Conservation (phyloP, 129 eudicot species). For the Lactuca saligna region DNA sequence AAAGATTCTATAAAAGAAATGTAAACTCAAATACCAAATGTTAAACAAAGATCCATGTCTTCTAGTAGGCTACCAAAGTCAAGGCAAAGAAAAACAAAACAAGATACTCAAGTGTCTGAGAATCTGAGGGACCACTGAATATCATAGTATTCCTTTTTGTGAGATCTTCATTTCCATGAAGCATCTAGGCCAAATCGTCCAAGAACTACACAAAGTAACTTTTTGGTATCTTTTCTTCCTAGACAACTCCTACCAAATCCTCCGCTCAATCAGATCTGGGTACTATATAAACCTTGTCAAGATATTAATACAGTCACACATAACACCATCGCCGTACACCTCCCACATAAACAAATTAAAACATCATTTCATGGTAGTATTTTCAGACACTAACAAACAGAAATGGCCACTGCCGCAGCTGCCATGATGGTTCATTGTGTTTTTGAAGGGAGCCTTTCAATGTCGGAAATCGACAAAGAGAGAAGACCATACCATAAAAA, state of each 20-base stretch:
- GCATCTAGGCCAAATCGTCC: background rate
- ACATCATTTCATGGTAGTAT: background rate
- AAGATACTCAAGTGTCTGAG: background rate
- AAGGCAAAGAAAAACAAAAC: background rate
- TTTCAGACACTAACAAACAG: background rate
- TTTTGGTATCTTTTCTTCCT: constrained; percentile 10
- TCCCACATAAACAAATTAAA: background rate
- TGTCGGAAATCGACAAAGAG: constrained; percentile 25
- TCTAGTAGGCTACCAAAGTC: background rate
- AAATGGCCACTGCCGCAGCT: constrained; percentile 28
- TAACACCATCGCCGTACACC: background rate
- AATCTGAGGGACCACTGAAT: background rate
- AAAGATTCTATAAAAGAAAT: background rate
- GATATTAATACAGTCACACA: background rate
- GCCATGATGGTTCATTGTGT: constrained; percentile 10
- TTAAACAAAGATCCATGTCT: background rate
- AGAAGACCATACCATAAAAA: constrained; percentile 39
- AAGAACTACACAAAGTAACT: background rate
- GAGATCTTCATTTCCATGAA: constrained; percentile 1
- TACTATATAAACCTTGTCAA: constrained; percentile 1
- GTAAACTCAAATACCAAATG: background rate
- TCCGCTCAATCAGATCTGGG: too few relatives aligned
- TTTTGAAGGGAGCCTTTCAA: constrained; percentile 29
- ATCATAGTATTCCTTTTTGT: background rate
- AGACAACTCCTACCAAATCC: background rate